A percentile compares a stretch with the other conserved stretches of the same genome.
Conservation (phyloP, 1,284 basidiomycete species). For the Porogramme epimiltina region DNA sequence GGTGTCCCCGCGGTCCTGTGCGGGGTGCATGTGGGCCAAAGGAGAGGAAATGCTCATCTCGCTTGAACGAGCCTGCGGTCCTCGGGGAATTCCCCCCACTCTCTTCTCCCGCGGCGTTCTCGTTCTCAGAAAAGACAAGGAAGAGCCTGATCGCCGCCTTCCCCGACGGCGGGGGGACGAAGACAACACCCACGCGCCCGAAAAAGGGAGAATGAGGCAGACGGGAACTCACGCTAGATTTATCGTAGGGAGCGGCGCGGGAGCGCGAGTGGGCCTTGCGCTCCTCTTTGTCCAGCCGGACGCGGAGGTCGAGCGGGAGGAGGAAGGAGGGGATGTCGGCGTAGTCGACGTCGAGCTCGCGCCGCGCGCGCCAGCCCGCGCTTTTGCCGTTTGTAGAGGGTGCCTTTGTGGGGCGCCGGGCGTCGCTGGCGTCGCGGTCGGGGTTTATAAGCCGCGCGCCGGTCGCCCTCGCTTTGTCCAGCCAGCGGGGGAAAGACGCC, state of each 20-base stretch:
- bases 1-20: no score
- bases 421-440: neutral
- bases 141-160: neutral
- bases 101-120: no score
- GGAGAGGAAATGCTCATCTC: no score
- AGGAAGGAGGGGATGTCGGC: conserved; percentile 20
- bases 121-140: no score
- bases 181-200: neutral
- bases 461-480: conserved; percentile 15
- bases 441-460: conserved; percentile 14
- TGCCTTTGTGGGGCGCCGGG: no score
- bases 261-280: conserved; percentile 6
- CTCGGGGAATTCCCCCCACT: no score
- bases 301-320: conserved; percentile 17
- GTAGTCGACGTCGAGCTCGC: no score
- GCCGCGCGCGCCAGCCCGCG: no score
- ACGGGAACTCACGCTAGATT: neutral
- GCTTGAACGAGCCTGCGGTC: no score
- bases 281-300: conserved; percentile 7
- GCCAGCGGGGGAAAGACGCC: conserved; percentile 18
- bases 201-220: no score
- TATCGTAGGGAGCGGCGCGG: conserved; percentile 1
- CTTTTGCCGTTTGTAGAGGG: no score
- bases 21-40: no score
- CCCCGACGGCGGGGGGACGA: neutral